These are phyloP conservation scores for Mrakia hoshinonis DNA, from an alignment of 768 basidiomycete genomes.

Conservation along the genomic window DNA sequence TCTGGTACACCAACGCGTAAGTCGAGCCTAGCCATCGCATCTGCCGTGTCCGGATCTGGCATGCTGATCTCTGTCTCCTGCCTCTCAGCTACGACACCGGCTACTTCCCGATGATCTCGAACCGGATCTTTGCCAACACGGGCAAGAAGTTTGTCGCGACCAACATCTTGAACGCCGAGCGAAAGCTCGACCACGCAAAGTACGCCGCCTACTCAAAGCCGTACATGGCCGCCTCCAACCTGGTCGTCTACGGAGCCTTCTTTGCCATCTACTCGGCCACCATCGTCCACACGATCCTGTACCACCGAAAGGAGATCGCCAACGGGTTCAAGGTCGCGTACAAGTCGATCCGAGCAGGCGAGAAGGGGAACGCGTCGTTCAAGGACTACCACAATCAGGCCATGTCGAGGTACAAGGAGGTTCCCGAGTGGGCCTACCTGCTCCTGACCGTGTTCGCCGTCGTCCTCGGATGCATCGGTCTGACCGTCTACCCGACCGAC, in stretches of 20 bases:
- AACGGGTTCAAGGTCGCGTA: conserved; percentile 41
- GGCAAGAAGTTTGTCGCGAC: conserved; percentile 49
- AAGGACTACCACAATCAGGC: conserved; percentile 30
- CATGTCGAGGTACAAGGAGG: conserved; percentile 24
- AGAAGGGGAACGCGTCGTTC: conserved; percentile 27
- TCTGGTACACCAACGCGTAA: conserved; percentile 32
- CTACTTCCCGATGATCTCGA: conserved; percentile 42
- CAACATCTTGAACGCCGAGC: conserved; percentile 27
- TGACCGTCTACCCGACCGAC: conserved; percentile 21
- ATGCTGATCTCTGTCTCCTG: background rate
- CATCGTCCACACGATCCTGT: conserved; percentile 45
- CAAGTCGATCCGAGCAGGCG: conserved; percentile 25
- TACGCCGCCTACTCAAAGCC: conserved; percentile 48
- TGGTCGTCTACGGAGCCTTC: conserved; percentile 33
- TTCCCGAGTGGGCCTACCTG: conserved; percentile 23
- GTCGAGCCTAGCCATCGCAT: no score
- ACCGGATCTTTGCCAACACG: conserved; percentile 44
- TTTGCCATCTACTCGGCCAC: conserved; percentile 47
- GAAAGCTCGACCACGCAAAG: conserved; percentile 42
- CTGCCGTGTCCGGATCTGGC: background rate
- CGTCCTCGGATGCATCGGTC: conserved; percentile 25
- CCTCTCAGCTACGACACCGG: conserved; percentile 31
- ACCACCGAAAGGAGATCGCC: conserved; percentile 54
- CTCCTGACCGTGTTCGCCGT: conserved; percentile 24
- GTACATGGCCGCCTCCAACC: conserved; percentile 41